Conservation (phyloP, 345 rosid genomes). For the Aquilaria malaccensis region DNA sequence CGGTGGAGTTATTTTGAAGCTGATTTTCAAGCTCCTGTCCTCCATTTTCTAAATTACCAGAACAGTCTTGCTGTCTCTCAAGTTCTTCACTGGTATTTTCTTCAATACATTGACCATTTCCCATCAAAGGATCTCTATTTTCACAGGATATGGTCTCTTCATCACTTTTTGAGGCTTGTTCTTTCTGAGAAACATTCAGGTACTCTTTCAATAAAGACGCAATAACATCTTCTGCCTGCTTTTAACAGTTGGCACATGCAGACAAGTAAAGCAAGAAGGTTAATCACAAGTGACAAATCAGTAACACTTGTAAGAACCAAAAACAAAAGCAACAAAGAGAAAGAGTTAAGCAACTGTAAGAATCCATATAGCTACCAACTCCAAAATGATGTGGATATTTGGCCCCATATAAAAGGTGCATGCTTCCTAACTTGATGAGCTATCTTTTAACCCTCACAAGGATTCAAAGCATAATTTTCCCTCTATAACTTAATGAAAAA, state of each 20-base stretch:
- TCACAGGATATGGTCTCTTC: conserved; percentile 25
- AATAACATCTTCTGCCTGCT: conserved; percentile 91
- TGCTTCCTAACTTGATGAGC: neutral
- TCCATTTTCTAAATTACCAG: conserved; percentile 21
- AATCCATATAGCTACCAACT: neutral
- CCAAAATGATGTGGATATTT: neutral
- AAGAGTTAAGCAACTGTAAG: neutral
- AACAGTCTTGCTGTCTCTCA: conserved; percentile 21
- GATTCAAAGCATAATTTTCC: neutral
- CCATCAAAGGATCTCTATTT: conserved; percentile 21
- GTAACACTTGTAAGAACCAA: neutral
- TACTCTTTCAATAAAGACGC: conserved; percentile 75
- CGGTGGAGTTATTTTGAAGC: conserved; percentile 23
- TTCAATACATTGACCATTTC: conserved; percentile 15
- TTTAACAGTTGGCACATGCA: too few species aligned
- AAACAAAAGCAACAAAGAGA: neutral
- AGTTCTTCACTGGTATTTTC: conserved; percentile 24
- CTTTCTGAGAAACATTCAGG: conserved; percentile 34
- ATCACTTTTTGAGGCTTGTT: conserved; percentile 17
- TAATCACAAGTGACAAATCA: neutral
- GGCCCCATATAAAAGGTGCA: neutral
- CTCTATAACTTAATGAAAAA: neutral
- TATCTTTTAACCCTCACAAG: neutral
- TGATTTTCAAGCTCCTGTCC: conserved; percentile 28
- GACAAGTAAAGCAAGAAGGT: neutral